phyloP scores from a whole-genome alignment of 2,329 filamentous ascomycete species.

The Trichoderma koningiopsis region DNA sequence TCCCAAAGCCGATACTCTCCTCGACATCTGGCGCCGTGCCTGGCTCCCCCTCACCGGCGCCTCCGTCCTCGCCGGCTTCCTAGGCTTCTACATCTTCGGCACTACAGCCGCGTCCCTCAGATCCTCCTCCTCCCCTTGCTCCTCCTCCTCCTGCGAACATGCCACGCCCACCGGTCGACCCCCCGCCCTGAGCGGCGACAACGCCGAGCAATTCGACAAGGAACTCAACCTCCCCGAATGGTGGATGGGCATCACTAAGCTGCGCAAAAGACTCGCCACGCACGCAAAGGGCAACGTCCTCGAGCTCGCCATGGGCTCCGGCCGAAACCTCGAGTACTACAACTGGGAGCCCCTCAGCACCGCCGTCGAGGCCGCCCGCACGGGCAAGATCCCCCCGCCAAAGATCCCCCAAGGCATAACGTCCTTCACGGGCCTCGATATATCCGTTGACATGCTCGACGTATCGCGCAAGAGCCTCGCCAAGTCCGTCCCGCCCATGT shows the following conservation, averaged over 20 bases:
- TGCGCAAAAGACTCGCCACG: constrained; percentile 53
- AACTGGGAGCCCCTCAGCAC: constrained; percentile 52
- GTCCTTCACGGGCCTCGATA: constrained; percentile 64
- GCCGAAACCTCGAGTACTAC: constrained; percentile 62
- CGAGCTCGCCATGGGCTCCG: constrained; percentile 65
- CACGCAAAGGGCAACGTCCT: constrained; percentile 59
- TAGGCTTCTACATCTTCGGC: constrained; percentile 52
- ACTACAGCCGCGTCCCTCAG: constrained; percentile 43
- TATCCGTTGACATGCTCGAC: constrained; percentile 61
- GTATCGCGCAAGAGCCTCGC: constrained; percentile 57
- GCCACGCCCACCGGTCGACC: constrained; percentile 52
- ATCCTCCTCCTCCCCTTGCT: constrained; percentile 28
- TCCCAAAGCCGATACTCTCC: constrained; percentile 38
- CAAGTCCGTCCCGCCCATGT: constrained; percentile 45
- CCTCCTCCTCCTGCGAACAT: constrained; percentile 37
- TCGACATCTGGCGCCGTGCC: constrained; percentile 42
- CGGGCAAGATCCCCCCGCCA: constrained; percentile 26
- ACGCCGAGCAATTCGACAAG: constrained; percentile 59
- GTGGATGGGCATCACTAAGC: constrained; percentile 56
- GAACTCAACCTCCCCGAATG: constrained; percentile 60
- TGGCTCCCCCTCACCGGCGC: constrained; percentile 51
- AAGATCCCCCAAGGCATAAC: constrained; percentile 41
- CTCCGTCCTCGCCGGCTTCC: constrained; percentile 47
- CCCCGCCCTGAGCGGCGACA: constrained; percentile 47
- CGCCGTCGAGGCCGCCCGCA: constrained; percentile 26